These are phyloP conservation scores for Adansonia madagascariensis DNA, from an alignment of 441 rosid genomes.

Conservation along the genomic window DNA sequence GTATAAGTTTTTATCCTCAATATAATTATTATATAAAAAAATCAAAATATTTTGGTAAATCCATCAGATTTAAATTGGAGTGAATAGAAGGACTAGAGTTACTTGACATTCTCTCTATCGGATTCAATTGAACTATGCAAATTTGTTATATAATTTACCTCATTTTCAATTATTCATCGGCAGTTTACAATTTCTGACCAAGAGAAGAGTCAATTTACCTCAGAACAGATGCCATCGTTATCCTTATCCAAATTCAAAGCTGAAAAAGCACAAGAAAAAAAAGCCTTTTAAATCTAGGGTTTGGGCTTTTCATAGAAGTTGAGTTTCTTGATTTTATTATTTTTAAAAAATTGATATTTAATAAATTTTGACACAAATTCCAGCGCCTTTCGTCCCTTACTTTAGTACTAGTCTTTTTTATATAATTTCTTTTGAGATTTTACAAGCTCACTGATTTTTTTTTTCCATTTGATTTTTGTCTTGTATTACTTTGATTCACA, in stretches of 20 bases:
- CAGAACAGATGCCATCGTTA: neutral
- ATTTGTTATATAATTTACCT: neutral
- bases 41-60: neutral
- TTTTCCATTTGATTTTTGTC: neutral
- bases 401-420: too few species aligned
- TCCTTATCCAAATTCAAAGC: neutral
- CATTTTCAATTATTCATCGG: neutral
- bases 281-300: neutral
- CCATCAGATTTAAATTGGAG: neutral
- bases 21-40: neutral
- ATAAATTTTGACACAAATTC: neutral
- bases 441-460: neutral
- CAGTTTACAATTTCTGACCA: neutral
- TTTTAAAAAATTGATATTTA: too few species aligned
- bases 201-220: neutral
- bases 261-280: neutral
- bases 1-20: neutral
- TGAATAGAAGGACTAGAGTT: neutral
- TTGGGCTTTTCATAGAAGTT: neutral
- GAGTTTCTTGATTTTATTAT: neutral
- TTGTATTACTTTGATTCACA: conserved; percentile 42
- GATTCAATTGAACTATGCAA: neutral
- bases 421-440: neutral
- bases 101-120: neutral
- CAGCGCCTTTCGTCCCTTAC: neutral